These are phyloP conservation scores for Yarrowia osloensis DNA, from an alignment of 805 yeast species.

Conservation along the genomic window DNA sequence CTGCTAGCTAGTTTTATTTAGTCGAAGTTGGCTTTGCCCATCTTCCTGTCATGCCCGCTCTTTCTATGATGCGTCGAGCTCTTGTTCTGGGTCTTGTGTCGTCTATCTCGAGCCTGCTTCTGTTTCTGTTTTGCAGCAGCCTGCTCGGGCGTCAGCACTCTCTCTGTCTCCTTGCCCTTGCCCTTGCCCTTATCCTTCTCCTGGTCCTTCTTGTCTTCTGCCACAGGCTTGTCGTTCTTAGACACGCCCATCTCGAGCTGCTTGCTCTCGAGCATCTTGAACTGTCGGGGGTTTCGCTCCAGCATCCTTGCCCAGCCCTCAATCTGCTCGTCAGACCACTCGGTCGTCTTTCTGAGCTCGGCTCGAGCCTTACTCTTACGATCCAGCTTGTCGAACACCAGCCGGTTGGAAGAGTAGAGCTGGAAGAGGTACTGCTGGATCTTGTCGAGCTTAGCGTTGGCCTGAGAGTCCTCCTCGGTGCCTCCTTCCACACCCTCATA, in stretches of 20 bases:
- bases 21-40: slow-evolving; percentile 22
- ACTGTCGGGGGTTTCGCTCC: slow-evolving; percentile 59
- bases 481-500: slow-evolving; percentile 44
- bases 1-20: not conserved
- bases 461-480: slow-evolving; percentile 37
- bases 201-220: not conserved
- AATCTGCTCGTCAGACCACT: slow-evolving; percentile 86
- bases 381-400: slow-evolving; percentile 49
- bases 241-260: slow-evolving; percentile 10
- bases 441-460: slow-evolving; percentile 45
- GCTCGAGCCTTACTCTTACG: slow-evolving; percentile 57
- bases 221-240: slow-evolving; percentile 8
- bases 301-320: slow-evolving; percentile 92
- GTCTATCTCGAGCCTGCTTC: slow-evolving; percentile 26
- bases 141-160: slow-evolving; percentile 11
- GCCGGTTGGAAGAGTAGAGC: slow-evolving; percentile 54
- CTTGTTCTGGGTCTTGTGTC: slow-evolving; percentile 27
- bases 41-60: slow-evolving; percentile 23
- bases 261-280: slow-evolving; percentile 18
- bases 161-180: not conserved
- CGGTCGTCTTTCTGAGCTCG: slow-evolving; percentile 53
- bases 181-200: not conserved
- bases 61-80: slow-evolving; percentile 29
- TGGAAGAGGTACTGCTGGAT: slow-evolving; percentile 61
- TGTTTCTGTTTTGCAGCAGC: slow-evolving; percentile 17